These are phyloP conservation scores for Nymphaea colorata DNA, from an alignment of 164 flowering plant genomes.

Conservation along the genomic window DNA sequence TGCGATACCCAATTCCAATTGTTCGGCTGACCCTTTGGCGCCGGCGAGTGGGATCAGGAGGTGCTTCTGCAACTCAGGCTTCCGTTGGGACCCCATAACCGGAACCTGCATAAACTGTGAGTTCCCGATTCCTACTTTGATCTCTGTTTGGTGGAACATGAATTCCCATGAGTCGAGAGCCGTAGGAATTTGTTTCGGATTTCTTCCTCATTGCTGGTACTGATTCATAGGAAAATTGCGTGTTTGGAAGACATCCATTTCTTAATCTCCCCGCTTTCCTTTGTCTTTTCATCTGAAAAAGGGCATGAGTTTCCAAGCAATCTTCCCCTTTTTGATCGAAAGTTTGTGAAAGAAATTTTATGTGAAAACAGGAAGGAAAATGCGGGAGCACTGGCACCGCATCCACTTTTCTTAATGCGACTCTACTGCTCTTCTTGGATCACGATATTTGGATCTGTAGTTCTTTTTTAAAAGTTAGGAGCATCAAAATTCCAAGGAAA, in stretches of 20 bases:
- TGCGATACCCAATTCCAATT: not conserved
- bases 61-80: not conserved
- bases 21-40: not conserved
- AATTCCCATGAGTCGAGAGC: not conserved
- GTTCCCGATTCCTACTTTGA: not conserved
- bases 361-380: too few relatives aligned
- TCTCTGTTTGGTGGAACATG: not conserved
- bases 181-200: not conserved
- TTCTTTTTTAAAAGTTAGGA: too few relatives aligned
- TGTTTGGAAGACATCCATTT: too few relatives aligned
- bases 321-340: too few relatives aligned
- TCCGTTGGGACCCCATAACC: not conserved
- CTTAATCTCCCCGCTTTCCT: not conserved
- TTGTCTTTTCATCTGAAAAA: not conserved
- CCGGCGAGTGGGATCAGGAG: not conserved
- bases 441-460: too few relatives aligned
- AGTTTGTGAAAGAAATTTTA: too few relatives aligned
- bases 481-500: too few relatives aligned
- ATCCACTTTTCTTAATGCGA: too few relatives aligned
- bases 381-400: too few relatives aligned
- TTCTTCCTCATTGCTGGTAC: too few relatives aligned
- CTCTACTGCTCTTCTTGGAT: too few relatives aligned
- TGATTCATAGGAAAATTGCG: too few relatives aligned
- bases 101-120: not conserved
- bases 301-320: not conserved